Evolutionary conservation across 179 eudicot species (phyloP), one percentile per base, ranked within the genome.

Genomic region (Gypsophila paniculata): DNA sequence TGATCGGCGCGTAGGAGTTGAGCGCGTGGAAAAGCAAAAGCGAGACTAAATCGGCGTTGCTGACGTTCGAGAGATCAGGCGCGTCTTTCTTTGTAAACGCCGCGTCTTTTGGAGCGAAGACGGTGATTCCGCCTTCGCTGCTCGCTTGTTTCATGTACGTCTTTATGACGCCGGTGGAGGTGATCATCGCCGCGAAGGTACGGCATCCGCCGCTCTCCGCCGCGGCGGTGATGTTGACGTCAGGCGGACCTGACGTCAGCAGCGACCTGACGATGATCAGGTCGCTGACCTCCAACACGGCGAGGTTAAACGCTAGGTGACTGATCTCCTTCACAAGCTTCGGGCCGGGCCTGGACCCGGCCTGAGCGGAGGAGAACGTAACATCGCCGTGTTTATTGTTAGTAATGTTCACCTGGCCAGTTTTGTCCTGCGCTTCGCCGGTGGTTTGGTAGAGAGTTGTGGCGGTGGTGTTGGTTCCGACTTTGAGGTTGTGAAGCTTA

Each of bases 401-500:
- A n/a, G 97, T 91, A 39, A 91, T 86, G 61, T 91, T 91, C 62
- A 91, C 93, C 64, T 77, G 80, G 0, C 96, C 98, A 55, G 2
- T 79, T 29, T 13, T 82, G 77, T 6, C 65, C 90, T 88, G 21
- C 74, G 60, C 0, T 90, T 8, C 29, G 2, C 68, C 98, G 74
- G 95, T 87, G 70, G 96, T 90, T 64, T 93, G 98, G 77, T 83
- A 93, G 7, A 93, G 76, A 0, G 96, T 85, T 58, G 98, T 93
- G 72, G 89, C 18, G 21, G 78, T 38, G 1, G 77, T 74, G 39
- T 89, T 71, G 19, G 21, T 8, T 36, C 91, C 95, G 18, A 80
- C 68, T 58, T 86, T 26, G 77, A 90, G 72, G 63, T 83, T 69
- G 79, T 89, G 96, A 76, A 93, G 95, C 65, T 89, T 93, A 7